A percentile compares a stretch with the other conserved stretches of the same genome.
phyloP scores from a whole-genome alignment of 176 grass and related monocot species.

The Musa beccarii region DNA sequence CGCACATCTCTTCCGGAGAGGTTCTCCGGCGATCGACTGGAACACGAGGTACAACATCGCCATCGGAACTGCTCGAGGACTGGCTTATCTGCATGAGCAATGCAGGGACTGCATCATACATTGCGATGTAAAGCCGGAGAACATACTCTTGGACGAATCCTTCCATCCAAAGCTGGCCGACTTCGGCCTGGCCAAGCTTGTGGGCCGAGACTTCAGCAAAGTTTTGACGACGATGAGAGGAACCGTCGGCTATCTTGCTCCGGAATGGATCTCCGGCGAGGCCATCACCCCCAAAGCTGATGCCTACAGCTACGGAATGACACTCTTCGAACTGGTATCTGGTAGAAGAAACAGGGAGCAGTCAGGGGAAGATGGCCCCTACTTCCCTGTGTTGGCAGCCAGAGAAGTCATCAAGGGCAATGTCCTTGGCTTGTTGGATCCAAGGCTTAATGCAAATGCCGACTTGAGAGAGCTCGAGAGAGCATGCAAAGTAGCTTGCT shows the following conservation, averaged over 20 bases:
- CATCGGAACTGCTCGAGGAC: constrained; percentile 38
- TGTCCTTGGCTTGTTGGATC: background rate
- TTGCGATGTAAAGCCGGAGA: constrained; percentile 1
- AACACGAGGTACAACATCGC: constrained; percentile 35
- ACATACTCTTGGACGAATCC: background rate
- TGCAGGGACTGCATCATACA: constrained; percentile 25
- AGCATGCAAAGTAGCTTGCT: background rate
- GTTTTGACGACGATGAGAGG: background rate
- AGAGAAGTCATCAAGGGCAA: background rate
- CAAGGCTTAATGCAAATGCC: background rate
- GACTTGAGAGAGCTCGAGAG: background rate
- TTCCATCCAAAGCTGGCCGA: background rate
- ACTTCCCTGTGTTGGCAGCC: background rate
- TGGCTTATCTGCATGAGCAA: constrained; percentile 46
- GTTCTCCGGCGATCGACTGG: constrained; percentile 19
- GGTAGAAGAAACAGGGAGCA: background rate
- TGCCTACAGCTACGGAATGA: background rate
- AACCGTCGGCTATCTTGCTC: background rate
- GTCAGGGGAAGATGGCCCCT: background rate
- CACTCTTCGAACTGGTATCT: background rate
- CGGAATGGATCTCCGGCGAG: background rate
- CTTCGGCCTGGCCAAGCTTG: background rate
- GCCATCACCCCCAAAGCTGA: background rate
- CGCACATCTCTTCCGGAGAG: constrained; percentile 21
- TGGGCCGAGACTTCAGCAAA: background rate